Conservation (phyloP, 768 basidiomycete genomes). For the Pluteus cervinus region DNA sequence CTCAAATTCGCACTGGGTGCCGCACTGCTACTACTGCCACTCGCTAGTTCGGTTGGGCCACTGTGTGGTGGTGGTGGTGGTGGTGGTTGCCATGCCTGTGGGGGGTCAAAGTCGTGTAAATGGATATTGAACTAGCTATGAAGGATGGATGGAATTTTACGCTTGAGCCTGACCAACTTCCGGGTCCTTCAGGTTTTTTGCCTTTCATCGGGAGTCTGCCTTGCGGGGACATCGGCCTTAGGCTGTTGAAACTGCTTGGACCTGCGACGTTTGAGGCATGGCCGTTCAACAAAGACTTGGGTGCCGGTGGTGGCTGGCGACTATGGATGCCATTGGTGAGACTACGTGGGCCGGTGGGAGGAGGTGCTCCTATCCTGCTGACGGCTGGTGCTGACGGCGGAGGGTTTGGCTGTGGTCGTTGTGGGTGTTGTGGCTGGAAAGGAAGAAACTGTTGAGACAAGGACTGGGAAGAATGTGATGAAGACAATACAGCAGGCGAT, state of each 20-base stretch:
- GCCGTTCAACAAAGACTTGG: slow-evolving; percentile 42
- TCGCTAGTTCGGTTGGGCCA: slow-evolving; percentile 10
- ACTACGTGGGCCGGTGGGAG: slow-evolving; percentile 65
- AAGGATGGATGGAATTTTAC: slow-evolving; percentile 18
- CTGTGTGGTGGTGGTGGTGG: slow-evolving; percentile 18
- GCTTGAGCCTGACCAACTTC: slow-evolving; percentile 10
- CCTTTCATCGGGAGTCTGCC: slow-evolving; percentile 30
- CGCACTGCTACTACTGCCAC: slow-evolving; percentile 12
- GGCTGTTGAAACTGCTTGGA: slow-evolving; percentile 16
- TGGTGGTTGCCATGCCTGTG: slow-evolving; percentile 21
- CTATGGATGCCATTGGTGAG: slow-evolving; percentile 34
- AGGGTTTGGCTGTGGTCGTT: slow-evolving; percentile 13
- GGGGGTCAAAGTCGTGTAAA: slow-evolving; percentile 7
- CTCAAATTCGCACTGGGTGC: too few species aligned
- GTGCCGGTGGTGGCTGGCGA: slow-evolving; percentile 21
- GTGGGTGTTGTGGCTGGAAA: slow-evolving; percentile 18
- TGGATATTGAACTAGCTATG: slow-evolving; percentile 9
- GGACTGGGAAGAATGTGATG: slow-evolving; percentile 15
- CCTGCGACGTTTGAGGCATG: slow-evolving; percentile 10
- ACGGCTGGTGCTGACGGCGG: slow-evolving; percentile 12
- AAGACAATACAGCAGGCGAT: slow-evolving; percentile 16
- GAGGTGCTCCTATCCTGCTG: slow-evolving; percentile 45
- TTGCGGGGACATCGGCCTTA: slow-evolving; percentile 19
- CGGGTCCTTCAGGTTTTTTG: slow-evolving; percentile 23
- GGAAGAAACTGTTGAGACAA: slow-evolving; percentile 27